Evolutionary conservation across 2,329 filamentous ascomycete genomes (phyloP), one percentile per base, ranked within the genome.

Genomic region (Sclerotinia spermophila): DNA sequence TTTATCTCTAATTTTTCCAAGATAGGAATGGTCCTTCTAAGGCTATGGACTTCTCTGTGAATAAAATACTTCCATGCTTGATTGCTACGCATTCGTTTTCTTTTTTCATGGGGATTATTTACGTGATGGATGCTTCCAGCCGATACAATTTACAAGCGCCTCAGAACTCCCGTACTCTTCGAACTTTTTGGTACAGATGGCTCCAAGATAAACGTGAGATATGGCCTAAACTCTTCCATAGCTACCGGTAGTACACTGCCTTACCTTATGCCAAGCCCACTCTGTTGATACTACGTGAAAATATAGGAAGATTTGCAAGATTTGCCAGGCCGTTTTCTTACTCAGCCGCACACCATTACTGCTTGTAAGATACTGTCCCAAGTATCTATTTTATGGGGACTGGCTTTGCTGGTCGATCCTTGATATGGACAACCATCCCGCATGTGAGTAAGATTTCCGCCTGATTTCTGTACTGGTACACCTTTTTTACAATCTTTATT

Each of bases 361-460:
- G n/a, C 55, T n/a, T 48, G n/a, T 19, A n/a, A n/a, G 40, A 40
- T 44, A 35, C 45, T 40, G 33, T 51, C 27, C 67, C 40, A 61
- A 48, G 40, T 61, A 62, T 40, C 42, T 51, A n/a, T 30, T 64
- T 64, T 5, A 69, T 62, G n/a, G 56, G 56, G 67, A 44, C 56
- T 69, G 44, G 56, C 42, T 35, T 40, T 27, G 44, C 40, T 48
- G 55, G 30, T 68, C 53, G 35, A 38, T 69, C 65, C 59, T 67
- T 58, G 48, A 33, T 67, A 59, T 42, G 51, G 62, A 53, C 24
- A 38, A 65, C 45, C 58, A 69, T 48, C 59, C 60, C 60, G 68
- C 68, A 69, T 66, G 48, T n/a, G 33, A 69, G 59, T 66, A 58
- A 69, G 56, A 64, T 58, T 45, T 30, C 59, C 38, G 42, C 40